Evolutionary conservation across 257 asterid genomes (phyloP).

Genomic region (Oldenlandia corymbosa): DNA sequence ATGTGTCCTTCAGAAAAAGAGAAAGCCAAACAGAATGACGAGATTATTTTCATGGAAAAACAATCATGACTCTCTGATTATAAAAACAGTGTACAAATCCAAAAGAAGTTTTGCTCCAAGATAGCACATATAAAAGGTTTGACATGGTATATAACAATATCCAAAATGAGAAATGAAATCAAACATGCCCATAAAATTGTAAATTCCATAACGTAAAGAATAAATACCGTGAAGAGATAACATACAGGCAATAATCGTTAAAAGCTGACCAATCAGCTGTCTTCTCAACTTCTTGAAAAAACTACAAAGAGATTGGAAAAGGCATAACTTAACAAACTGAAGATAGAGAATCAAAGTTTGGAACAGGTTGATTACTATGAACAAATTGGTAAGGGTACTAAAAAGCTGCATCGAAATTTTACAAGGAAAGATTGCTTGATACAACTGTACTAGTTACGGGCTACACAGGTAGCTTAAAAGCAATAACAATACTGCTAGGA

Average conservation of each 20-base stretch:
- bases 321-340: not conserved
- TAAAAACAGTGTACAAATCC: not conserved
- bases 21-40: constrained; percentile 3
- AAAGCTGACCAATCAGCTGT: constrained; percentile 74
- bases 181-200: not conserved
- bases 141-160: too few relatives aligned
- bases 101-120: not conserved
- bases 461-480: not conserved
- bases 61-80: not conserved
- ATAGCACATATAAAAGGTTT: not conserved
- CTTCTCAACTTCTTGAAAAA: constrained; percentile 58
- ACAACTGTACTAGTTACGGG: too few relatives aligned
- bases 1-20: constrained; percentile 47
- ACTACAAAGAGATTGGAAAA: constrained; percentile 30
- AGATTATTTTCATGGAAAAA: not conserved
- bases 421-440: too few relatives aligned
- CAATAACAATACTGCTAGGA: not conserved
- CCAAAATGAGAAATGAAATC: not conserved
- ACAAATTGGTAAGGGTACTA: not conserved
- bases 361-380: not conserved
- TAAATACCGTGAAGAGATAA: constrained; percentile 14
- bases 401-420: not conserved
- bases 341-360: constrained; percentile 1
- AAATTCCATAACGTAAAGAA: not conserved
- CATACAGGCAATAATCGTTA: constrained; percentile 69